Evolutionary conservation across 2,329 filamentous ascomycete genomes (phyloP).

Genomic region (Alternaria infectoria): DNA sequence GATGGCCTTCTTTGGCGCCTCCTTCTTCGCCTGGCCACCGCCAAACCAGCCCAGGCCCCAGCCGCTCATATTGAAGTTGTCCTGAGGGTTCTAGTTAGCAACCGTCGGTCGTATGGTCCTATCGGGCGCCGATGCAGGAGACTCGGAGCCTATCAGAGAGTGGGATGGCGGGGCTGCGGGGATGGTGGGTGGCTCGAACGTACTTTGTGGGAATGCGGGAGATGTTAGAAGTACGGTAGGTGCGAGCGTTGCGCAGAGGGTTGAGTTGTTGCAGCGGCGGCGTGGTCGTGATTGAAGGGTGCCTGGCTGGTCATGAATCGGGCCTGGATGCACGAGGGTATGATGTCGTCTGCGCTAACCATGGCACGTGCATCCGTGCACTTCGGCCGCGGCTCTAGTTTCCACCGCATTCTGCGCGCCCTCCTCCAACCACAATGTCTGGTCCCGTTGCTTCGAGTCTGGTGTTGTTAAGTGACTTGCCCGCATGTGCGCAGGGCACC

Average conservation of each 20-base stretch:
- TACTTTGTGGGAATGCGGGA: conserved; percentile 9
- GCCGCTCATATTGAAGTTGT: conserved; percentile 43
- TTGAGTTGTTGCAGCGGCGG: conserved; percentile 15
- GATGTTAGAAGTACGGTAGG: neutral
- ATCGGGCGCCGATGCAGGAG: neutral
- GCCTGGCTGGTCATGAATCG: conserved; percentile 25
- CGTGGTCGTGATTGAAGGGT: conserved; percentile 19
- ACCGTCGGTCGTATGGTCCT: neutral
- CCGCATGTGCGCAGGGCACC: conserved; percentile 59
- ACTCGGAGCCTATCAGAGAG: conserved; percentile 18
- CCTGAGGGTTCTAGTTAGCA: conserved; percentile 4
- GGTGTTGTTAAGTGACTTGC: conserved; percentile 58
- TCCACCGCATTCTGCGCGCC: conserved; percentile 12
- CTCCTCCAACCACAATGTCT: conserved; percentile 29
- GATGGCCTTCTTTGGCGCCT: conserved; percentile 96
- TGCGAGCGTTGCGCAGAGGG: neutral
- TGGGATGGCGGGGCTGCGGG: conserved; percentile 27
- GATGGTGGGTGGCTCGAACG: conserved; percentile 13
- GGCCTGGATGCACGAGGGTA: conserved; percentile 27
- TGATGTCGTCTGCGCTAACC: conserved; percentile 33
- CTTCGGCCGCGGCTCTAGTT: conserved; percentile 15
- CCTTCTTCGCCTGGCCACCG: conserved; percentile 83
- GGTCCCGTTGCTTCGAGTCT: conserved; percentile 63
- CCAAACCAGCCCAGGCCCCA: conserved; percentile 80
- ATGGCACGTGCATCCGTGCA: conserved; percentile 27